Evolutionary conservation across 2,329 filamentous ascomycete species (phyloP).

Genomic region (Coleophoma cylindrospora): DNA sequence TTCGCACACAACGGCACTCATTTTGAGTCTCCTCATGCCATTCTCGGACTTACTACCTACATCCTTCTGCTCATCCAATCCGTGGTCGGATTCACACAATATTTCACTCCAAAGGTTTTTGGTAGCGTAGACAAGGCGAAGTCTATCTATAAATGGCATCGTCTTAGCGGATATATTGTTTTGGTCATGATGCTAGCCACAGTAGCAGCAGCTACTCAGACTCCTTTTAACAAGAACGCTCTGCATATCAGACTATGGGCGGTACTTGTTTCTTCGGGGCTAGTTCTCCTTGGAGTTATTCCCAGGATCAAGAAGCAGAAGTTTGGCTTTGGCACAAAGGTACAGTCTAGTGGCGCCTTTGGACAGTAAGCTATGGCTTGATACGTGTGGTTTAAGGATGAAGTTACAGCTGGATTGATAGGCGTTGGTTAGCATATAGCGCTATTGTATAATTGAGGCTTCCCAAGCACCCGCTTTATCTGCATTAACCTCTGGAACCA

Average conservation of each 20-base stretch:
- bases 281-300: constrained; percentile 68
- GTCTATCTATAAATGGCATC: constrained; percentile 85
- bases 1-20: constrained; percentile 59
- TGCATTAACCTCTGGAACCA: too few species aligned
- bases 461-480: too few species aligned
- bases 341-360: constrained; percentile 9
- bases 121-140: constrained; percentile 78
- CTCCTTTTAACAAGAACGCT: constrained; percentile 64
- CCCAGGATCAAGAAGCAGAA: constrained; percentile 81
- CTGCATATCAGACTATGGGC: constrained; percentile 74
- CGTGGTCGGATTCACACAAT: constrained; percentile 77
- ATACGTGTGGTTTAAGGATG: too few species aligned
- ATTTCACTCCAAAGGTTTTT: constrained; percentile 67
- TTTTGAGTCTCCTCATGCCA: constrained; percentile 77
- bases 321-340: constrained; percentile 48
- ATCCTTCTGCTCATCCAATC: constrained; percentile 68
- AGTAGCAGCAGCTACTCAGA: constrained; percentile 69
- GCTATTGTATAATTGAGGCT: too few species aligned
- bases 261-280: constrained; percentile 56
- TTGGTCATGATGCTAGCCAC: constrained; percentile 69
- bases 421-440: too few species aligned
- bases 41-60: constrained; percentile 74
- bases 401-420: too few species aligned
- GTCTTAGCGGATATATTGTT: constrained; percentile 69
- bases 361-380: constrained; percentile 4